Conservation (phyloP, 129 eudicot species). For the Daucus carota region DH1_v3.0 NC_030385.2:37231001-37231500, state of each 20-base stretch:
- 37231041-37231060: background rate
- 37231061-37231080: background rate
- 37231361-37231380: background rate
- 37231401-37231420: background rate
- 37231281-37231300: background rate
- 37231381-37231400: background rate
- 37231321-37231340: background rate
- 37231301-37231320: conserved; percentile 2
- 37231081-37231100: background rate
- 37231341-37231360: background rate
- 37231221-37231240: background rate
- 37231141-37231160: background rate
- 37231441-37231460: background rate
- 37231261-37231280: background rate
- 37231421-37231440: background rate
- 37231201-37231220: background rate
- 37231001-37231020: conserved; percentile 1
- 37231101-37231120: background rate
- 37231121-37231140: conserved; percentile 1
- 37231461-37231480: background rate
- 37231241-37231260: conserved; percentile 8
- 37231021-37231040: background rate
- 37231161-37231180: background rate
- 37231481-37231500: background rate
- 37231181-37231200: background rate